A percentile compares a stretch with the other conserved stretches of the same genome.
Evolutionary conservation across 1,284 basidiomycete species (phyloP).

Genomic region (Malassezia caprae): DNA sequence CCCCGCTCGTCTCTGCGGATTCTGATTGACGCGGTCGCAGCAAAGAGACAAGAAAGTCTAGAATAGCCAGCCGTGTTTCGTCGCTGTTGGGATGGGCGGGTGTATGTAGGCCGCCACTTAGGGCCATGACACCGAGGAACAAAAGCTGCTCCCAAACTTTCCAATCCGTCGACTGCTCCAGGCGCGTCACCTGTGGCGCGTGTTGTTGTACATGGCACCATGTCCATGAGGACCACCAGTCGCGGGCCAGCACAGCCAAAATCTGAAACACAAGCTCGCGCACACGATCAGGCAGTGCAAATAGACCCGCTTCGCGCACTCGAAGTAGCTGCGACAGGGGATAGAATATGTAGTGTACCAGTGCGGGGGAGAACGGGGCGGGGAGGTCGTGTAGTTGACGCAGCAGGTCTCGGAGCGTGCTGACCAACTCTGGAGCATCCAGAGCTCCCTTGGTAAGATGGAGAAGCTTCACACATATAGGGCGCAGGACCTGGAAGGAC

Average conservation of each 20-base stretch:
- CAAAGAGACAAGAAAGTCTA: slow-evolving; percentile 21
- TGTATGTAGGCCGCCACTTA: slow-evolving; percentile 6
- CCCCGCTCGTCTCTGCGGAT: background rate
- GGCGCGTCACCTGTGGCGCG: background rate
- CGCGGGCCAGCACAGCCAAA: slow-evolving; percentile 21
- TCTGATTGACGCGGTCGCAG: slow-evolving; percentile 21
- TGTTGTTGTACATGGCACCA: slow-evolving; percentile 1
- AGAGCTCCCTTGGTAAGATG: background rate
- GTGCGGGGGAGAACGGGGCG: slow-evolving; percentile 17
- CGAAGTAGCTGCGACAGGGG: slow-evolving; percentile 38
- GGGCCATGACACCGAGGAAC: slow-evolving; percentile 27
- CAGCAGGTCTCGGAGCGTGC: background rate
- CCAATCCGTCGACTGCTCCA: slow-evolving; percentile 13
- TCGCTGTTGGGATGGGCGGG: slow-evolving; percentile 4
- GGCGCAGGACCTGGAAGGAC: background rate
- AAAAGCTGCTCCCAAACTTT: slow-evolving; percentile 40
- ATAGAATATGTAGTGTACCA: slow-evolving; percentile 42
- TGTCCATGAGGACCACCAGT: slow-evolving; percentile 38
- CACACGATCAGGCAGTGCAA: slow-evolving; percentile 25
- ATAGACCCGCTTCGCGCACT: slow-evolving; percentile 17
- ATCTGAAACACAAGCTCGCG: slow-evolving; percentile 19
- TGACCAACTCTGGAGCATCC: background rate
- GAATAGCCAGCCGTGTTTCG: slow-evolving; percentile 24
- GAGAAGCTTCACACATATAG: background rate
- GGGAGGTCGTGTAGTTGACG: background rate